Percentiles rank a stretch among this genome's conserved stretches.
phyloP scores from a whole-genome alignment of 2,329 filamentous ascomycete genomes.

The Claviceps arundinis region DNA sequence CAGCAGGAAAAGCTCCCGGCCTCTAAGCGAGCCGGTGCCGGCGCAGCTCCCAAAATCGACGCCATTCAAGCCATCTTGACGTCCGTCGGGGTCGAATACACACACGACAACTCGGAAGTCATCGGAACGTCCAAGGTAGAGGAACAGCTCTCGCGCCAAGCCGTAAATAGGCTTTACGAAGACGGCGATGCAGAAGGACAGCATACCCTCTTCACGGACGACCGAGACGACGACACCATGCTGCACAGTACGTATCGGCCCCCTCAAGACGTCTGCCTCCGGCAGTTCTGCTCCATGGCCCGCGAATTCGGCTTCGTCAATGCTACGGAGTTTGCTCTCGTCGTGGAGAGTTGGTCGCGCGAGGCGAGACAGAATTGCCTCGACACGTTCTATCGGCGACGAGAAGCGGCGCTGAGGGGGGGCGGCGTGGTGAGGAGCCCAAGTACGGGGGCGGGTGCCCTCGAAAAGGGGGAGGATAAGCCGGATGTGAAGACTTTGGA shows the following conservation, averaged over 20 bases:
- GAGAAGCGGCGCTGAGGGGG: slow-evolving; percentile 34
- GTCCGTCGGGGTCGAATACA: slow-evolving; percentile 82
- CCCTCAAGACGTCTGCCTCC: slow-evolving; percentile 55
- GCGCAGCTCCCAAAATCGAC: slow-evolving; percentile 42
- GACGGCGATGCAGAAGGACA: slow-evolving; percentile 33
- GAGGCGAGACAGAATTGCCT: slow-evolving; percentile 66
- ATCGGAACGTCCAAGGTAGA: slow-evolving; percentile 90
- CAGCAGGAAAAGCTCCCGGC: slow-evolving; percentile 23
- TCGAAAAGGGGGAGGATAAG: neutral
- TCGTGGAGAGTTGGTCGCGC: slow-evolving; percentile 84
- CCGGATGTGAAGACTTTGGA: slow-evolving; percentile 2
- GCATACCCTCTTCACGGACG: slow-evolving; percentile 45
- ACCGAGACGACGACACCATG: slow-evolving; percentile 21
- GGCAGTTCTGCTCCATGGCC: slow-evolving; percentile 90
- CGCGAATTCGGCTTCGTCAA: slow-evolving; percentile 61
- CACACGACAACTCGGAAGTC: slow-evolving; percentile 91
- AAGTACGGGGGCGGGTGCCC: neutral
- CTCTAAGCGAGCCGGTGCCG: slow-evolving; percentile 20
- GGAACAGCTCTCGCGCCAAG: slow-evolving; percentile 64
- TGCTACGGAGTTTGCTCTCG: slow-evolving; percentile 73
- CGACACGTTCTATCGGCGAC: slow-evolving; percentile 62
- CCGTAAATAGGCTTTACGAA: slow-evolving; percentile 44
- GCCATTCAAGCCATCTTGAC: slow-evolving; percentile 81
- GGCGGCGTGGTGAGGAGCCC: slow-evolving; percentile 8
- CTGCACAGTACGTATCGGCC: slow-evolving; percentile 49